Percentiles rank a stretch among this genome's conserved stretches.
Conservation (phyloP, 2,329 filamentous ascomycete genomes). For the Ilyonectria destructans region DNA sequence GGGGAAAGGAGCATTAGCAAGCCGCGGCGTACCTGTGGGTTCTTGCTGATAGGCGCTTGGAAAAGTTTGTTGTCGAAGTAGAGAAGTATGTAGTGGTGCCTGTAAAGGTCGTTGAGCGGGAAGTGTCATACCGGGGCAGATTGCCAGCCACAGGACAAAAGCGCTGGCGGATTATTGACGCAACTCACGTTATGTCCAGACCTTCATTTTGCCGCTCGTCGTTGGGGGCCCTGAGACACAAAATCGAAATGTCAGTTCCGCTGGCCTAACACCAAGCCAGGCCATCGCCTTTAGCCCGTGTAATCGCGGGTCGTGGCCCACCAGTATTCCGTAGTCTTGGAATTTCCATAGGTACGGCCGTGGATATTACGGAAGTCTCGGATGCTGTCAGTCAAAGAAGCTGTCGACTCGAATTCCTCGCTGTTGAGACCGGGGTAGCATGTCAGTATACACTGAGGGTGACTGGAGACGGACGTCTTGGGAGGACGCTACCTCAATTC, state of each 20-base stretch:
- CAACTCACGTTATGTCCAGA: conserved; percentile 39
- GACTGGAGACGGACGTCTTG: not conserved
- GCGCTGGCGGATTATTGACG: not conserved
- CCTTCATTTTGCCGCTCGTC: conserved; percentile 38
- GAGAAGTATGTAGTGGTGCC: conserved; percentile 39
- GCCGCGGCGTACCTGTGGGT: conserved; percentile 23
- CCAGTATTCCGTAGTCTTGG: conserved; percentile 41
- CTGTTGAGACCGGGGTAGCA: conserved; percentile 15
- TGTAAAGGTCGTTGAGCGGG: conserved; percentile 15
- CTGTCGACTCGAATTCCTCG: conserved; percentile 34
- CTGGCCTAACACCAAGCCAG: not conserved
- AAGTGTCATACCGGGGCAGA: conserved; percentile 10
- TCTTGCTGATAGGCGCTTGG: conserved; percentile 32
- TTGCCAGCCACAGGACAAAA: not conserved
- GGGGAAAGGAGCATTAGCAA: not conserved
- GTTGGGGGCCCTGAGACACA: conserved; percentile 28
- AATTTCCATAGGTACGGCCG: conserved; percentile 40
- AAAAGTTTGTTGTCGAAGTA: conserved; percentile 39
- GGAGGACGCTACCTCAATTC: conserved; percentile 27
- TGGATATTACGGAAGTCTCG: conserved; percentile 40
- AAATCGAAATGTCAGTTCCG: conserved; percentile 26
- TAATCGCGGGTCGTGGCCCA: conserved; percentile 18
- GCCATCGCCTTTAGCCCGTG: not conserved
- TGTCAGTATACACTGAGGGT: conserved; percentile 9
- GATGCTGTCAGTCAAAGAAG: conserved; percentile 40